These are phyloP conservation scores for Claviceps sorghi DNA, from an alignment of 2,329 filamentous ascomycete species.

Conservation along the genomic window DNA sequence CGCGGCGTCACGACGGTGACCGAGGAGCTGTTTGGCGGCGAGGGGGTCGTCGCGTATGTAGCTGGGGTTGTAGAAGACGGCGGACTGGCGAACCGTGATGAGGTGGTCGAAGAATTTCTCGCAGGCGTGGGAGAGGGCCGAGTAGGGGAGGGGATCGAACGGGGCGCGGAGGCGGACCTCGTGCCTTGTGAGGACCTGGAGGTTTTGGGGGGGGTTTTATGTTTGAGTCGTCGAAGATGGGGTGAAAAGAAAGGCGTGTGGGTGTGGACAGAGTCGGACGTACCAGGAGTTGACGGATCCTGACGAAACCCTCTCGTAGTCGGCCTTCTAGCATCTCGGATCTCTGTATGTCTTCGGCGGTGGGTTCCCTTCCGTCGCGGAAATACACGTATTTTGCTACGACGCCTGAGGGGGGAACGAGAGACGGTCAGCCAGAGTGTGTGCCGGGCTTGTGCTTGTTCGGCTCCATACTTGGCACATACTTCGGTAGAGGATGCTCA, in stretches of 20 bases:
- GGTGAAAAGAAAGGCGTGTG: not conserved
- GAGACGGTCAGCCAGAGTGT: not conserved
- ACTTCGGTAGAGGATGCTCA: slow-evolving; percentile 42
- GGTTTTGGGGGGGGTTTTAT: not conserved
- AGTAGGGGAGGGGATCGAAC: slow-evolving; percentile 42
- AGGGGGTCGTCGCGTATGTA: slow-evolving; percentile 35
- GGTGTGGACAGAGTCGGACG: not conserved
- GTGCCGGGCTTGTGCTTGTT: not conserved
- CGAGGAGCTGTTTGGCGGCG: slow-evolving; percentile 33
- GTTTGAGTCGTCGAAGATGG: not conserved
- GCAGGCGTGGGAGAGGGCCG: slow-evolving; percentile 38
- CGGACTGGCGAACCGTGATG: slow-evolving; percentile 41
- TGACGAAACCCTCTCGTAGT: slow-evolving; percentile 44
- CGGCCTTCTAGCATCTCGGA: slow-evolving; percentile 45
- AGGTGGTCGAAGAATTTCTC: slow-evolving; percentile 46
- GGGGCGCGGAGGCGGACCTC: slow-evolving; percentile 43
- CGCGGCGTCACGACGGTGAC: slow-evolving; percentile 40
- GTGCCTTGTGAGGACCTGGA: slow-evolving; percentile 37
- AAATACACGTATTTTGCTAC: slow-evolving; percentile 46
- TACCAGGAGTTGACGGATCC: slow-evolving; percentile 40
- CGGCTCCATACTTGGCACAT: not conserved
- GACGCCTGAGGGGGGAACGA: slow-evolving; percentile 17
- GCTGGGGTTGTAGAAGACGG: slow-evolving; percentile 40
- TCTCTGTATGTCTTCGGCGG: slow-evolving; percentile 31
- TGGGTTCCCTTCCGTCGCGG: slow-evolving; percentile 36